Evolutionary conservation across 345 rosid genomes (phyloP), one percentile per base, ranked within the genome.

Genomic region (Gossypium thurberi): DNA sequence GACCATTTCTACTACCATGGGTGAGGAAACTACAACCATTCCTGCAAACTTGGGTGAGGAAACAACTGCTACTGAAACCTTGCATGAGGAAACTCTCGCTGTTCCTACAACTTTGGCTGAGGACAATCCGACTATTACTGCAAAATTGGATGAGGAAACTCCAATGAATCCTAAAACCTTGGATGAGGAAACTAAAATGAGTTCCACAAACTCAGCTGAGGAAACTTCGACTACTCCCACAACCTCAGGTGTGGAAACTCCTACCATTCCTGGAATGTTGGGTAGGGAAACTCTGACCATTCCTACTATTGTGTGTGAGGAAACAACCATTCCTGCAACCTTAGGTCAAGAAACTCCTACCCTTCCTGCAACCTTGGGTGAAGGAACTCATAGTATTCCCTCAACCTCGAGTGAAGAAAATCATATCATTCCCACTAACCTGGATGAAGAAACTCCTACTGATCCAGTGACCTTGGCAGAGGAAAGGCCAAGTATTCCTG

Each of bases 91-190:
- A 62, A 50, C 70, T 37, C 9, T 13, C 2, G 12, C 50, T 1
- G 25, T 10, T 56, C 26, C 28, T 10, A 10, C 15, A 57, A 57
- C 37, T 10, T 57, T 57, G 17, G 5, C 0, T 10, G 62, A 57
- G 15, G 62, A 57, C 21, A 56, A 73, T 67, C 43, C 33, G 11
- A 78, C 70, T 1, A 62, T 56, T 78, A 71, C 76, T 28, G 75
- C 70, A 25, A 74, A 71, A 1, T 23, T 48, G 52, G 14, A 1
- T 5, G 74, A 43, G 65, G 65, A 58, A 58, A 9, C 52, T 59
- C 2, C 46, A 1, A 12, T 1, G 57, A 0, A 0, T 68, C 13
- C 48, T 15, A 11, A 46, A 18, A 28, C 67, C 37, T 26, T 68
- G 42, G 53, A 20, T 12, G 25, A 71, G n/a, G 74, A 43, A 9